These are phyloP conservation scores for Kwoniella dendrophila DNA, from an alignment of 768 basidiomycete species.

Conservation along the genomic window DNA sequence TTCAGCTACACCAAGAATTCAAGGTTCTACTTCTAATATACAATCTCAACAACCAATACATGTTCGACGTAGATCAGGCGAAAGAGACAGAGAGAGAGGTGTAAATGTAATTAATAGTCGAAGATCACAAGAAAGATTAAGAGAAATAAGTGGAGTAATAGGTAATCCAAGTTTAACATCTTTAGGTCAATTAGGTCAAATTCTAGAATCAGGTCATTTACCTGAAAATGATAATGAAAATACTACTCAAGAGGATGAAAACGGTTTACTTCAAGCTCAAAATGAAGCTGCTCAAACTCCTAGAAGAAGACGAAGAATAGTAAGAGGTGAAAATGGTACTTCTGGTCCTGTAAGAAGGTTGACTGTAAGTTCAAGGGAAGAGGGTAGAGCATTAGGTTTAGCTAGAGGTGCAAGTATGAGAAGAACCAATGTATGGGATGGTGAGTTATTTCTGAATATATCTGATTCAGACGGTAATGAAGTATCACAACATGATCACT, in stretches of 20 bases:
- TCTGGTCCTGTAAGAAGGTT: conserved; percentile 17
- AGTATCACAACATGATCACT: conserved; percentile 5
- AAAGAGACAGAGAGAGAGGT: conserved; percentile 21
- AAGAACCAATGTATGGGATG: conserved; percentile 50
- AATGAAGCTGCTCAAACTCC: conserved; percentile 6
- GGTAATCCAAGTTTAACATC: conserved; percentile 39
- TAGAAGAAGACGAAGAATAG: conserved; percentile 34
- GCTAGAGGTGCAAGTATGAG: conserved; percentile 53
- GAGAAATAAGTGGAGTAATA: conserved; percentile 24
- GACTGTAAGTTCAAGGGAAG: conserved; percentile 43
- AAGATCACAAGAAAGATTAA: conserved; percentile 40
- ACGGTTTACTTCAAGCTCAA: conserved; percentile 4
- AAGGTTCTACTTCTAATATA: not conserved
- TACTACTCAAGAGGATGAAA: conserved; percentile 9
- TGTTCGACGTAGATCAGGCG: conserved; percentile 28
- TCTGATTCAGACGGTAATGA: not conserved
- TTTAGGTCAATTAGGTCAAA: conserved; percentile 39
- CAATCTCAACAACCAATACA: conserved; percentile 11
- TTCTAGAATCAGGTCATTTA: conserved; percentile 34
- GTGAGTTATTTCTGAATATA: conserved; percentile 23
- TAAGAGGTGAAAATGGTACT: conserved; percentile 30
- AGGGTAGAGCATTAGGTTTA: conserved; percentile 44
- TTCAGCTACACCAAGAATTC: conserved; percentile 32
- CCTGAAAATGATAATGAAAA: conserved; percentile 6
- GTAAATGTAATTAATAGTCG: not conserved